Evolutionary conservation across 495 filamentous ascomycete species (phyloP).

Genomic region (Extremus antarcticus): DNA sequence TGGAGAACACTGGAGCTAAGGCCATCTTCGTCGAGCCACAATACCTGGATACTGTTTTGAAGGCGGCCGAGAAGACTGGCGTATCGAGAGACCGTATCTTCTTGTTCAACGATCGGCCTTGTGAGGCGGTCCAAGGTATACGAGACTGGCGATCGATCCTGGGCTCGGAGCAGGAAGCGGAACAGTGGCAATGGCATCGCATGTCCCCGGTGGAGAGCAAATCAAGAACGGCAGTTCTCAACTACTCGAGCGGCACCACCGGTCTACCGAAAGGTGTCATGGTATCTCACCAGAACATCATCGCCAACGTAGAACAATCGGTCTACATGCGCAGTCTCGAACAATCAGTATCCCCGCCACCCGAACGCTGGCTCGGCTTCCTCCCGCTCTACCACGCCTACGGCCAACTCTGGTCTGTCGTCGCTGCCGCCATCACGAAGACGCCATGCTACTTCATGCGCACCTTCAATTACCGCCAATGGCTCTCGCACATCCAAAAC

Average conservation of each 20-base stretch:
- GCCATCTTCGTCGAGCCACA: slow-evolving; percentile 31
- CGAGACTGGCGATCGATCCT: slow-evolving; percentile 42
- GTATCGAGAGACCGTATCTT: slow-evolving; percentile 37
- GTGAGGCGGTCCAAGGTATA: slow-evolving; percentile 26
- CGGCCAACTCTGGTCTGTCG: slow-evolving; percentile 36
- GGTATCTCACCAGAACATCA: slow-evolving; percentile 32
- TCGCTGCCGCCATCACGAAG: slow-evolving; percentile 21
- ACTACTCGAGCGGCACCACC: slow-evolving; percentile 40
- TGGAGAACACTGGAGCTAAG: slow-evolving; percentile 32
- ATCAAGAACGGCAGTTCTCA: slow-evolving; percentile 33
- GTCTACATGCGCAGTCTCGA: slow-evolving; percentile 29
- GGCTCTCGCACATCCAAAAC: slow-evolving; percentile 24
- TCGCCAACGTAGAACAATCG: slow-evolving; percentile 32
- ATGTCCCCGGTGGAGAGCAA: slow-evolving; percentile 30
- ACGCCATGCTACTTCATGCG: slow-evolving; percentile 31
- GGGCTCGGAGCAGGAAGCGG: slow-evolving; percentile 34
- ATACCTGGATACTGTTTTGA: slow-evolving; percentile 27
- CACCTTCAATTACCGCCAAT: slow-evolving; percentile 25
- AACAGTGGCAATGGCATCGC: slow-evolving; percentile 37
- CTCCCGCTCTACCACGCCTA: slow-evolving; percentile 37
- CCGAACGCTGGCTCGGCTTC: slow-evolving; percentile 32
- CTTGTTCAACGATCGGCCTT: slow-evolving; percentile 39
- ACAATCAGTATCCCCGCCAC: slow-evolving; percentile 14
- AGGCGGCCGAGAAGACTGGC: slow-evolving; percentile 34
- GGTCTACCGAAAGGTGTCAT: slow-evolving; percentile 35